Evolutionary conservation across 352 stramenopile genomes (phyloP), one percentile per base, ranked within the genome.

Genomic region (Globisporangium cylindrosporum): DNA sequence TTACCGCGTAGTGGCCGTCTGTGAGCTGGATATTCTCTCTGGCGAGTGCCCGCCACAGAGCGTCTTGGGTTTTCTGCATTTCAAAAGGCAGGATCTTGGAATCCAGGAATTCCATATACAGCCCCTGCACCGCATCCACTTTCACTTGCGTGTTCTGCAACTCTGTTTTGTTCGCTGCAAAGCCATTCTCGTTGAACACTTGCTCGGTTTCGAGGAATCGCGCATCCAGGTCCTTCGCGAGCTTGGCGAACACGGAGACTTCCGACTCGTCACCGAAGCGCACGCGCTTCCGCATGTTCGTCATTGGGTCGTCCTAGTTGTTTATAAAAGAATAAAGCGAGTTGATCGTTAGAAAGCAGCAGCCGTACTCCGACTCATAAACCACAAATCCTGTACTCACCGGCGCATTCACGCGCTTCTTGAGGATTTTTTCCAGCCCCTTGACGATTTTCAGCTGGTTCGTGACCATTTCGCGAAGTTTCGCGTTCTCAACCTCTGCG

Each of bases 31-130:
- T 59, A 10, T n/a, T 38, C 12, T 15, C 25, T 36, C 14, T 59
- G 1, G 24, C 14, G 0, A 59, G 53, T 29, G 25, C 55, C 55
- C n/a, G 60, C 69, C 69, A 74, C 27, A 63, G 49, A 20, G 68
- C 63, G n/a, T 36, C 25, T 14, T 54, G 59, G 4, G 59, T 38
- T 9, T 59, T 62, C n/a, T 64, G 57, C 34, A 68, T 32, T 22
- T 24, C 53, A 20, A 73, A 73, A 3, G 69, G 64, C 15, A 74
- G 2, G 4, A 68, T 27, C n/a, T 67, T 74, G 58, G 49, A 59
- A 18, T 68, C 69, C 9, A 64, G 59, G 43, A 71, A 66, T 58
- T 74, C 69, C 25, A 74, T 41, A 15, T 59, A 71, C 38, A 66
- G 41, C 25, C 57, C 60, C 4, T 48, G 36, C 25, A 10, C 18